Evolutionary conservation across 768 basidiomycete genomes (phyloP), one percentile per base, ranked within the genome.

Genomic region (Mrakia blollopis): DNA sequence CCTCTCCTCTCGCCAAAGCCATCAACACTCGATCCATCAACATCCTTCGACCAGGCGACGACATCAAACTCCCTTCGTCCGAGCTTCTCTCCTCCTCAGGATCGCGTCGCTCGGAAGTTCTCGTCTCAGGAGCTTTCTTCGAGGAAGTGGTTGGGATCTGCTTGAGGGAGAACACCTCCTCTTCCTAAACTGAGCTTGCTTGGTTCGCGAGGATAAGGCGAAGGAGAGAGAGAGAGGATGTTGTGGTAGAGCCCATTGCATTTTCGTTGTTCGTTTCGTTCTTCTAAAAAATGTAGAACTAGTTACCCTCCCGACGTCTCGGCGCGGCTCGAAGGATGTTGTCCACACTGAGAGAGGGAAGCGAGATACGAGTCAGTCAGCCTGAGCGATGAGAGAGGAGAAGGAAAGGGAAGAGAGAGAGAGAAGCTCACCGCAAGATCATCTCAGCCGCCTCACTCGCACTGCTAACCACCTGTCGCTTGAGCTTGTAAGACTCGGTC

Each of bases 391-490:
- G 18, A 16, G 32, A 10, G 21, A 44, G 14, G 61, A 11, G 62
- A 44, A 39, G 4, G 25, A 39, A 41, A 41, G 61, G 28, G 62
- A 30, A 39, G 8, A 30, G 2, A 25, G 23, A 16, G 41, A 25
- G 11, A 11, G 39, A 41, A 41, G 39, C 82, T 89, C 37, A 85
- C 91, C 96, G 88, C 79, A 99, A 88, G 80, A 99, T 98, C 96
- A 98, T 98, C 86, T 98, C 97, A 2, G 93, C 91, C 25, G 95
- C 97, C 83, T 99, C 97, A 76, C 90, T 93, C 1, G 97, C 95
- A 81, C 93, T 96, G 67, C 92, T 85, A 5, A 99, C 91, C 0
- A 98, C 95, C 84, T 98, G 95, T 57, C 91, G 87, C 86, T 99
- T 99, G 79, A 99, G 87, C 86, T 98, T 98, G 85, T 93, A 99